phyloP scores from a whole-genome alignment of 192 early-diverging fungal genomes.

The Spinellus fusiger region DNA sequence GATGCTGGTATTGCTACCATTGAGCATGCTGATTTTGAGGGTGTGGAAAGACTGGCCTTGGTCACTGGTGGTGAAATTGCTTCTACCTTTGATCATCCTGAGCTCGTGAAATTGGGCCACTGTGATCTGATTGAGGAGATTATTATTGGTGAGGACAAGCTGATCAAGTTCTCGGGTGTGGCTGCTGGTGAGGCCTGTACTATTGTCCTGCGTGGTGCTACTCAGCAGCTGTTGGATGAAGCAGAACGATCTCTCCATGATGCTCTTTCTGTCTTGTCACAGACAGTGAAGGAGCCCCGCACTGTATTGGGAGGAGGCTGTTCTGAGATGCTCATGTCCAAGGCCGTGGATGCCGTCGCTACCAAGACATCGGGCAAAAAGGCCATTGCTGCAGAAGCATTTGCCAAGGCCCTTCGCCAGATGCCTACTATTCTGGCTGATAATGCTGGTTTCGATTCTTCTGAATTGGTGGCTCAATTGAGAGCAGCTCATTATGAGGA shows the following conservation, averaged over 20 bases:
- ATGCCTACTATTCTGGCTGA: constrained; percentile 97
- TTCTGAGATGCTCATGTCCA: constrained; percentile 96
- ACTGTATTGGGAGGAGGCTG: constrained; percentile 95
- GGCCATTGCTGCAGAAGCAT: constrained; percentile 90
- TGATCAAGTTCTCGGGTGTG: constrained; percentile 96
- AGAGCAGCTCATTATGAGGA: constrained; percentile 92
- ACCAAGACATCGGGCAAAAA: constrained; percentile 90
- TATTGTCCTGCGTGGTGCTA: constrained; percentile 94
- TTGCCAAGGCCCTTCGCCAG: constrained; percentile 91
- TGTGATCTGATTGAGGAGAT: constrained; percentile 97
- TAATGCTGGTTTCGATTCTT: constrained; percentile 94
- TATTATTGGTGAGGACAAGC: constrained; percentile 96
- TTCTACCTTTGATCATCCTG: constrained; percentile 97
- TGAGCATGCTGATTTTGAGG: constrained; percentile 99
- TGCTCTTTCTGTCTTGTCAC: constrained; percentile 90
- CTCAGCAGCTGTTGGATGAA: constrained; percentile 92
- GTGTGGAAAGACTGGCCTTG: constrained; percentile 92
- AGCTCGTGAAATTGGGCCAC: constrained; percentile 88
- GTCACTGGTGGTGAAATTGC: constrained; percentile 98
- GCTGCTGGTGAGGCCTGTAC: constrained; percentile 97
- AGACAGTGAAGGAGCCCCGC: constrained; percentile 90
- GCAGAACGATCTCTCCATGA: constrained; percentile 97
- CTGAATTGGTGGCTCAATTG: constrained; percentile 87
- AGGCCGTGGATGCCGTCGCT: constrained; percentile 92
- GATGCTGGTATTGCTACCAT: constrained; percentile 94